These are phyloP conservation scores for Pseudogymnoascus sp. DNA, from an alignment of 2,329 filamentous ascomycete species.

Conservation along the genomic window DNA sequence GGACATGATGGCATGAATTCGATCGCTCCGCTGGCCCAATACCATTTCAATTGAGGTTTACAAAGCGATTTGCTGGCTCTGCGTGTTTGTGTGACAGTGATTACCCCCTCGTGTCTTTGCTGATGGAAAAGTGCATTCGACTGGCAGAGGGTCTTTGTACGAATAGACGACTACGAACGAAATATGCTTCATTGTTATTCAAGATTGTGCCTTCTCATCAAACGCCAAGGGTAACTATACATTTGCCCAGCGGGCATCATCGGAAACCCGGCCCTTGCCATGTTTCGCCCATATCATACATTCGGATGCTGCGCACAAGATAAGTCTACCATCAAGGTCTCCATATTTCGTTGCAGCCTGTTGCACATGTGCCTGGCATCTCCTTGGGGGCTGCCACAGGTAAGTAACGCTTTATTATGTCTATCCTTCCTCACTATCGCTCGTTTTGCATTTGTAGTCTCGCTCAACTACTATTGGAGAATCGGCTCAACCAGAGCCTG, in stretches of 20 bases:
- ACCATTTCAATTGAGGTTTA: slow-evolving; percentile 16
- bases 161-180: background rate
- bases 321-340: background rate
- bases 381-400: too few relatives aligned
- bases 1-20: slow-evolving; percentile 16
- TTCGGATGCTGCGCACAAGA: background rate
- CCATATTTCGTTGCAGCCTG: background rate
- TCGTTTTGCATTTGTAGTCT: background rate
- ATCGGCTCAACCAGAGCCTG: background rate
- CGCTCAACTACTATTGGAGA: background rate
- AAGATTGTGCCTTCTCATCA: background rate
- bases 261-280: background rate
- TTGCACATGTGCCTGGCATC: background rate
- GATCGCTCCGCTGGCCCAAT: slow-evolving; percentile 14
- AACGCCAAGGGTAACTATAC: background rate
- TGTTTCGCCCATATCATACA: background rate
- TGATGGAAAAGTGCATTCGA: background rate
- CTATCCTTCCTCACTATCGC: background rate
- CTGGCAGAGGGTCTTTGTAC: background rate
- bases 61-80: background rate
- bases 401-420: background rate
- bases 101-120: background rate
- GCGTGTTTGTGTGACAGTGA: slow-evolving; percentile 7
- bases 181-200: background rate
- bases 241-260: background rate